These are phyloP conservation scores for Camellia japonica DNA, from an alignment of 148 eudicot genomes.

Conservation along the genomic window DNA sequence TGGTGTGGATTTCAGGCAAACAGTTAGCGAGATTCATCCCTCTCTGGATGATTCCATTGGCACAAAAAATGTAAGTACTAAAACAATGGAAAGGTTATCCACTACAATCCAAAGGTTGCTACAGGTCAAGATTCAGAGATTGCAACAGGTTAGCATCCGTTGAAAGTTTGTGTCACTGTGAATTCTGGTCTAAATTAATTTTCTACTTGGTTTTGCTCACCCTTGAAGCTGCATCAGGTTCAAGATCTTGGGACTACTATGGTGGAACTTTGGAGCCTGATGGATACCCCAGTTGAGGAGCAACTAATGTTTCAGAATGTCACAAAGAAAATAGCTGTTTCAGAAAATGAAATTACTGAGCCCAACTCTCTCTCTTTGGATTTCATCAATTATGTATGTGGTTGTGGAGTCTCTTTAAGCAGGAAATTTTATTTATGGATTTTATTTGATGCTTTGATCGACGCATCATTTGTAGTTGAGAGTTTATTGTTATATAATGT, in stretches of 20 bases:
- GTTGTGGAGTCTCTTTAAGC: neutral
- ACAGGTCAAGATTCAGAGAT: slow-evolving; percentile 55
- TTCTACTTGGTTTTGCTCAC: slow-evolving; percentile 5
- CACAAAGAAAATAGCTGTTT: slow-evolving; percentile 62
- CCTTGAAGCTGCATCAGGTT: slow-evolving; percentile 41
- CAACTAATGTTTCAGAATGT: slow-evolving; percentile 61
- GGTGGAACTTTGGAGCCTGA: slow-evolving; percentile 82
- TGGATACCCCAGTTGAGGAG: slow-evolving; percentile 80
- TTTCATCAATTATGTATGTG: slow-evolving; percentile 48
- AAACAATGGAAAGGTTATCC: slow-evolving; percentile 51
- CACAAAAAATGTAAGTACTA: slow-evolving; percentile 37
- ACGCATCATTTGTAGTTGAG: neutral
- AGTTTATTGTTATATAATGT: neutral
- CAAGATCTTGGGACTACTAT: slow-evolving; percentile 74
- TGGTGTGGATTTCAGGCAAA: slow-evolving; percentile 61
- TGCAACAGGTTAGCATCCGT: slow-evolving; percentile 48
- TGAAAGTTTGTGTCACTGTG: neutral
- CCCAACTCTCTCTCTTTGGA: slow-evolving; percentile 48
- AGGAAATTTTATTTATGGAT: neutral
- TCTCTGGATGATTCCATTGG: slow-evolving; percentile 52
- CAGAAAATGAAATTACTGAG: slow-evolving; percentile 63
- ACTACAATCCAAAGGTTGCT: slow-evolving; percentile 42
- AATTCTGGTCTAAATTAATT: neutral
- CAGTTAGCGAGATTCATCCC: slow-evolving; percentile 50
- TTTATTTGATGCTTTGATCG: neutral